Base-by-base conservation (phyloP, 2,329 filamentous ascomycete species). In the Cordyceps farinosa region DNA sequence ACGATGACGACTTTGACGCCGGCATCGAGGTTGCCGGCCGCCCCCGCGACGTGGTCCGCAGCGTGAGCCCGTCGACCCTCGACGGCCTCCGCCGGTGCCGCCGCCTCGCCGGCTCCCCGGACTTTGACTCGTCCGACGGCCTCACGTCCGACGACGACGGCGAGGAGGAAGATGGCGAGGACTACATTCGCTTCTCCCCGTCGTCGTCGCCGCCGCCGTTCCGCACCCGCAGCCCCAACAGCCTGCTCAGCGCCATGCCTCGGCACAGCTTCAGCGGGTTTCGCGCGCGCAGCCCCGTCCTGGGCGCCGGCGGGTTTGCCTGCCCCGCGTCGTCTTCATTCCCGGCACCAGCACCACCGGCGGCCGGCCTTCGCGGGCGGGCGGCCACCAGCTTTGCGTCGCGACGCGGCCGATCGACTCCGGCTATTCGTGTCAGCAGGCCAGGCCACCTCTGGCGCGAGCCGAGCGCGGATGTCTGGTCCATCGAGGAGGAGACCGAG, bases 401-500 rank as follows among this genome's bases (percentile, higher is more conserved):
- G 13, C 52, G 42, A 6, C 34, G 62, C 3, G 68, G 70, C 27
- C 68, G 69, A 27, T 67, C 72, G 67, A 64, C 69, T 48, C 71
- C 74, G 32, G 67, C 69, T 55, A 22, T 22, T 22, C 73, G 71
- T 40, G 76, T 69, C 65, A 76, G 50, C 32, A 61, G 78, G 50
- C 79, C 80, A 9, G 68, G 72, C 22, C 74, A 75, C 54, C 68
- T 84, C 1, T 86, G 84, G 84, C 76, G 83, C 44, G 80, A 84
- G 72, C 84, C 84, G 7, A 86, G 83, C 68, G 83, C 83, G 0
- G 83, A 85, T 60, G 84, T 86, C 3, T 86, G 83, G 80, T 81
- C 81, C 36, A 86, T 86, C 62, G 80, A 84, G 72, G 84, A 86
- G 70, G 83, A 86, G 74, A 80, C 80, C 1, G 83, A 84, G 73